These are phyloP conservation scores for Hirschfeldia incana DNA, from an alignment of 345 rosid species.

Conservation along the genomic window DNA sequence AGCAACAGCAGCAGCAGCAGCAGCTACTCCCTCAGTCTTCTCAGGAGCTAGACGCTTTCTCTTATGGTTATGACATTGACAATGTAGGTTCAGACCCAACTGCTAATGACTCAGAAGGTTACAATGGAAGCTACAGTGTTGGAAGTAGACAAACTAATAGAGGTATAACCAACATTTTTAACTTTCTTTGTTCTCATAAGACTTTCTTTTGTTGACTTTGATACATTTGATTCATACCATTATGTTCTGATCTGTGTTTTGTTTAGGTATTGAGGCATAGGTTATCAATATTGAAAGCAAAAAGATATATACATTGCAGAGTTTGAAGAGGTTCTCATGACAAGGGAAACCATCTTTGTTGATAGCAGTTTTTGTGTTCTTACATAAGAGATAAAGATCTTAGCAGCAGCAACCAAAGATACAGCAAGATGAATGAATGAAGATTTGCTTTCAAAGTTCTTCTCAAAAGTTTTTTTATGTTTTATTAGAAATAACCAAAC, in stretches of 20 bases:
- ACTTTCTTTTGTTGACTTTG: background rate
- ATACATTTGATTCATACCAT: background rate
- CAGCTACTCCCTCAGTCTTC: slow-evolving; percentile 41
- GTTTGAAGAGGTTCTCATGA: slow-evolving; percentile 25
- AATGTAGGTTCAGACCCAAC: slow-evolving; percentile 60
- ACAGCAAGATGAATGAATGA: slow-evolving; percentile 8
- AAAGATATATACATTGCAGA: slow-evolving; percentile 15
- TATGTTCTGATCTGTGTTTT: slow-evolving; percentile 10
- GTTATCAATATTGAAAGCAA: slow-evolving; percentile 30
- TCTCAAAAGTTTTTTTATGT: background rate
- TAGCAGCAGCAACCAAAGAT: slow-evolving; percentile 30
- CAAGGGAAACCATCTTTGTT: slow-evolving; percentile 25
- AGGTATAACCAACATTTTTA: slow-evolving; percentile 47
- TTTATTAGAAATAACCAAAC: slow-evolving; percentile 32
- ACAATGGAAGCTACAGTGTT: slow-evolving; percentile 49
- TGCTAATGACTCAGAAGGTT: slow-evolving; percentile 63
- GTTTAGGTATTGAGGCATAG: slow-evolving; percentile 38
- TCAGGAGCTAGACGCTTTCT: slow-evolving; percentile 57
- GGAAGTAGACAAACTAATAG: slow-evolving; percentile 43
- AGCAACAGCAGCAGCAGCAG: slow-evolving; percentile 48
- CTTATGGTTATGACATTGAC: slow-evolving; percentile 65
- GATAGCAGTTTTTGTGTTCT: slow-evolving; percentile 9
- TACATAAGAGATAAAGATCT: slow-evolving; percentile 33
- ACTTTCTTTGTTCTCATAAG: background rate
- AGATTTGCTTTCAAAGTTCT: slow-evolving; percentile 28